Conservation (phyloP, 169 alveolate species). For the Eimeria necatrix region DNA sequence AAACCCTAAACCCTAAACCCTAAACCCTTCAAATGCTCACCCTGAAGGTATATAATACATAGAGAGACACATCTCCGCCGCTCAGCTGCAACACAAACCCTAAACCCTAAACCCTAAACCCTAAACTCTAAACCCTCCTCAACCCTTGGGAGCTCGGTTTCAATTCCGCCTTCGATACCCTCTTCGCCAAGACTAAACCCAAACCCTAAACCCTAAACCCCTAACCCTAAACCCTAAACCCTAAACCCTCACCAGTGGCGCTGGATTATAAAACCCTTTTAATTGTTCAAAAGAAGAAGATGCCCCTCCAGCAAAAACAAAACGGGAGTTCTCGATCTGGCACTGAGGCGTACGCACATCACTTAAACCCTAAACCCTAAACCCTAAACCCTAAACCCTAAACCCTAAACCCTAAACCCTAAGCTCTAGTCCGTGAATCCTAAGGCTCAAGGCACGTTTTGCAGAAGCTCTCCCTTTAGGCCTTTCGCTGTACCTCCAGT, state of each 20-base stretch:
- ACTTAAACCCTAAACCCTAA: slow-evolving; percentile 41
- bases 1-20: no score
- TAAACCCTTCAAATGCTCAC: neutral
- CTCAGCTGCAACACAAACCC: neutral
- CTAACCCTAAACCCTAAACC: no score
- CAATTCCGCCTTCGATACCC: no score
- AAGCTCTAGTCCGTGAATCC: no score
- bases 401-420: neutral
- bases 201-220: no score
- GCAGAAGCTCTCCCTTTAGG: no score
- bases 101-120: neutral
- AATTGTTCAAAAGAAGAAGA: slow-evolving; percentile 43
- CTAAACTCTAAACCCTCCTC: neutral
- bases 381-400: slow-evolving; percentile 21
- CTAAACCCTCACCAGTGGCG: slow-evolving; percentile 41
- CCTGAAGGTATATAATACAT: slow-evolving; percentile 38
- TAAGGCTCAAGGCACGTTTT: no score
- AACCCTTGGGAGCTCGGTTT: no score
- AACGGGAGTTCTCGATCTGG: slow-evolving; percentile 57
- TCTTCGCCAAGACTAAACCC: no score
- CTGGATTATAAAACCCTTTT: slow-evolving; percentile 74
- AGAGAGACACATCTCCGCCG: slow-evolving; percentile 25
- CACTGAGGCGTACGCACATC: slow-evolving; percentile 22
- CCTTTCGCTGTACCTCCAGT: no score
- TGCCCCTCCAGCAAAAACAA: slow-evolving; percentile 51